A percentile compares a stretch with the other conserved stretches of the same genome.
These are phyloP conservation scores for Penicillium robsamsonii DNA, from an alignment of 495 filamentous ascomycete species.

Conservation along the genomic window DNA sequence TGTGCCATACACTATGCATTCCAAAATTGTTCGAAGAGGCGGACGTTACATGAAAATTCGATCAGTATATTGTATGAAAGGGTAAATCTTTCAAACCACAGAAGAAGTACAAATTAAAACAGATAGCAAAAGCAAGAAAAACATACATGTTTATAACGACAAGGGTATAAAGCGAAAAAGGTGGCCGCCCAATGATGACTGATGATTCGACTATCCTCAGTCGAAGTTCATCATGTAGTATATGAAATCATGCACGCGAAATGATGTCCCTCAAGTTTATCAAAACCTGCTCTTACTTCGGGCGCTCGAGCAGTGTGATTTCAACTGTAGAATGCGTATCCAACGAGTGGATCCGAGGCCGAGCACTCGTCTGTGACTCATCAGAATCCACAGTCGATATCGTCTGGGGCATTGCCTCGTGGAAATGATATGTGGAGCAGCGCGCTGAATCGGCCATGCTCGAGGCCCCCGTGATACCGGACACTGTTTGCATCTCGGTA, in stretches of 20 bases:
- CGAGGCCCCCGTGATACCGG: neutral
- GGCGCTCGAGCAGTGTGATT: neutral
- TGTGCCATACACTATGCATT: neutral
- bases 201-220: neutral
- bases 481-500: neutral
- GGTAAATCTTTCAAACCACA: neutral
- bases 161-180: slow-evolving; percentile 10
- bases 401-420: slow-evolving; percentile 20
- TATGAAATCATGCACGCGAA: neutral
- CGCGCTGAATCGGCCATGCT: neutral
- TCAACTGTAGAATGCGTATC: slow-evolving; percentile 7
- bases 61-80: neutral
- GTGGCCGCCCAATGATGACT: slow-evolving; percentile 3
- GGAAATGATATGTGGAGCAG: slow-evolving; percentile 21
- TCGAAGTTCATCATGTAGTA: neutral
- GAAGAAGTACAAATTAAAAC: neutral
- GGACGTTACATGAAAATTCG: neutral
- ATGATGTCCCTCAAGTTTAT: neutral
- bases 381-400: slow-evolving; percentile 7
- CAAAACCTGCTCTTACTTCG: neutral
- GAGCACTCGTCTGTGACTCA: neutral
- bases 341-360: neutral
- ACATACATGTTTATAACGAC: slow-evolving; percentile 1
- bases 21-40: neutral
- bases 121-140: neutral